A percentile compares a stretch with the other conserved stretches of the same genome.
Conservation (phyloP, 257 asterid genomes). For the Rauvolfia tetraphylla region DNA sequence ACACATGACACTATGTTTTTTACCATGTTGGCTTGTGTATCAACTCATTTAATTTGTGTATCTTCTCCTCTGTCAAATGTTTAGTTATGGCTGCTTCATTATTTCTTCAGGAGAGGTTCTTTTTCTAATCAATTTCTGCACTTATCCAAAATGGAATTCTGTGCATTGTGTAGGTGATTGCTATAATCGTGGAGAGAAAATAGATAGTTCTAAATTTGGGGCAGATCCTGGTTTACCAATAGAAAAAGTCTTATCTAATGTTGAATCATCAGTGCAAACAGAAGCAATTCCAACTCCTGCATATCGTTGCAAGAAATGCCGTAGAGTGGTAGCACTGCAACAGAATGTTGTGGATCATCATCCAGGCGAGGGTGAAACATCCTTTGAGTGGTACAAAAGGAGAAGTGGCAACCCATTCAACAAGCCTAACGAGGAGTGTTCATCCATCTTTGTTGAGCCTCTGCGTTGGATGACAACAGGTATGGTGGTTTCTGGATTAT, state of each 20-base stretch:
- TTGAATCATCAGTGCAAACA: slow-evolving; percentile 32
- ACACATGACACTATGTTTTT: neutral
- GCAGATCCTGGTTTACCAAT: slow-evolving; percentile 77
- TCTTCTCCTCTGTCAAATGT: neutral
- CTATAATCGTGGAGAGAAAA: slow-evolving; percentile 86
- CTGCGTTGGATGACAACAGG: slow-evolving; percentile 95
- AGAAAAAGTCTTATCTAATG: slow-evolving; percentile 37
- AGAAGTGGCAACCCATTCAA: slow-evolving; percentile 62
- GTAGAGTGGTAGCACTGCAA: slow-evolving; percentile 79
- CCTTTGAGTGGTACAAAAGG: slow-evolving; percentile 87
- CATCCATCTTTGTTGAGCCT: slow-evolving; percentile 93
- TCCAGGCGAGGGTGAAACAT: slow-evolving; percentile 90
- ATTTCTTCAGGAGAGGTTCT: neutral
- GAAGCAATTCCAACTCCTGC: slow-evolving; percentile 40
- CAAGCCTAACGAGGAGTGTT: slow-evolving; percentile 63
- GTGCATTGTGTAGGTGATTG: slow-evolving; percentile 54
- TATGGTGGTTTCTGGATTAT: no score
- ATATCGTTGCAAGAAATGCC: slow-evolving; percentile 93
- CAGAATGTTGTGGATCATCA: slow-evolving; percentile 75
- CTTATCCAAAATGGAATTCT: neutral
- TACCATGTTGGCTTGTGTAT: neutral
- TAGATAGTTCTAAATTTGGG: slow-evolving; percentile 67
- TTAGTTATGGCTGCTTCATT: neutral
- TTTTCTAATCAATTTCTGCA: neutral
- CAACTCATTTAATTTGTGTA: neutral